These are phyloP conservation scores for Myriosclerotinia curreyana DNA, from an alignment of 2,329 filamentous ascomycete species.

Conservation along the genomic window DNA sequence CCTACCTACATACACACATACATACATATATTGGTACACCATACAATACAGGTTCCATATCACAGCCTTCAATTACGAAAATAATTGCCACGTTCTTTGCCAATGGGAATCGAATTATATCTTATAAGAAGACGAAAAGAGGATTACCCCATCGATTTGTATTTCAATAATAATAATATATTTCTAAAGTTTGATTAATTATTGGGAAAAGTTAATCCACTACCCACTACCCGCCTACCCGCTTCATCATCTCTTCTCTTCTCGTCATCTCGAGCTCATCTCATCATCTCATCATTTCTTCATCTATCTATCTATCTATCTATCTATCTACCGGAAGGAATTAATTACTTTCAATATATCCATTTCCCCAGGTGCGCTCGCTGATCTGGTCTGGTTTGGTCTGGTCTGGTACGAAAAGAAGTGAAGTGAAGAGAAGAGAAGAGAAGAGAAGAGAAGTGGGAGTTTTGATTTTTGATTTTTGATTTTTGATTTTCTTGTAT, in stretches of 20 bases:
- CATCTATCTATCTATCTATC: not conserved
- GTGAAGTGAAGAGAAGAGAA: not conserved
- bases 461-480: too few species aligned
- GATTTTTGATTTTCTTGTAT: too few species aligned
- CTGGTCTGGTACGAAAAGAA: constrained; percentile 1
- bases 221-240: not conserved
- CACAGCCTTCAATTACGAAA: constrained; percentile 12
- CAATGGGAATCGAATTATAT: not conserved
- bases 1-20: too few species aligned
- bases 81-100: not conserved
- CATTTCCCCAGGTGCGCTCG: not conserved
- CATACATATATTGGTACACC: constrained; percentile 16
- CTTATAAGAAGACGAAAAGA: constrained; percentile 12
- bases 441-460: not conserved
- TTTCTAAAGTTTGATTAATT: constrained; percentile 6
- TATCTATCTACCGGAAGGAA: not conserved
- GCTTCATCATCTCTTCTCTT: not conserved
- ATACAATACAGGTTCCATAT: constrained; percentile 3
- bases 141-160: not conserved
- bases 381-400: too few species aligned
- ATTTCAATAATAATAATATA: too few species aligned
- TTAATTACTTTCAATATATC: not conserved
- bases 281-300: not conserved
- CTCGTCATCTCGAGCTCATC: not conserved
- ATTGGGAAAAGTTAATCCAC: not conserved